A percentile compares a stretch with the other conserved stretches of the same genome.
phyloP scores from a whole-genome alignment of 192 early-diverging fungal species.

The Linnemannia exigua region DNA sequence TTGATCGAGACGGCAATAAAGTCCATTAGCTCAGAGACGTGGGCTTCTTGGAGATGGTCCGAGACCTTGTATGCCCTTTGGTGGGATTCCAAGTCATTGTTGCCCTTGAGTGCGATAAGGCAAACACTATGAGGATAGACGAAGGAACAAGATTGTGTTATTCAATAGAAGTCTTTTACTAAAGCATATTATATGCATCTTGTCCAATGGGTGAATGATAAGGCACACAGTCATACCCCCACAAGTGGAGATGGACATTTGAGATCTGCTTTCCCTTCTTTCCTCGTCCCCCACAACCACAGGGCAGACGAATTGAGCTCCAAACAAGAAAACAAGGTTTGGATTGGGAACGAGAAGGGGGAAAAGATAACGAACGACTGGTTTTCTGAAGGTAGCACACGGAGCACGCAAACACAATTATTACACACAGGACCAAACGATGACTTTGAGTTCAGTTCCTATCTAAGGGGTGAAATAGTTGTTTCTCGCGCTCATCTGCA shows the following conservation, averaged over 20 bases:
- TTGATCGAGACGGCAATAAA: conserved; percentile 91
- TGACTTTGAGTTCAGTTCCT: not conserved
- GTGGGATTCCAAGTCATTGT: conserved; percentile 74
- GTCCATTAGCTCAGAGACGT: conserved; percentile 74
- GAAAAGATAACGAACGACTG: not conserved
- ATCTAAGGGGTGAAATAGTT: not conserved
- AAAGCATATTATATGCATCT: not conserved
- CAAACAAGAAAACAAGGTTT: not conserved
- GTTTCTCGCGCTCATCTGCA: not conserved
- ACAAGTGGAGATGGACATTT: not conserved
- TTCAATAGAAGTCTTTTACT: not conserved
- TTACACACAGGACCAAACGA: not conserved
- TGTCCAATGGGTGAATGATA: not conserved
- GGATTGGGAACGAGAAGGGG: not conserved
- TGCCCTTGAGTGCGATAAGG: conserved; percentile 82
- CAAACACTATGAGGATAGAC: conserved; percentile 66
- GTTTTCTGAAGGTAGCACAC: not conserved
- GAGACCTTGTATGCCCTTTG: conserved; percentile 81
- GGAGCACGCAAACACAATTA: not conserved
- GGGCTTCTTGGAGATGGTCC: conserved; percentile 68
- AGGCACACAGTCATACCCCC: not conserved
- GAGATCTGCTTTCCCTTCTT: not conserved
- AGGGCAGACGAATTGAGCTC: not conserved
- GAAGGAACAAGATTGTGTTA: not conserved
- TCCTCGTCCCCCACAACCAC: not conserved